phyloP scores from a whole-genome alignment of 1,139 yeast genomes.

The Magnusiomyces tetraspermus region DNA sequence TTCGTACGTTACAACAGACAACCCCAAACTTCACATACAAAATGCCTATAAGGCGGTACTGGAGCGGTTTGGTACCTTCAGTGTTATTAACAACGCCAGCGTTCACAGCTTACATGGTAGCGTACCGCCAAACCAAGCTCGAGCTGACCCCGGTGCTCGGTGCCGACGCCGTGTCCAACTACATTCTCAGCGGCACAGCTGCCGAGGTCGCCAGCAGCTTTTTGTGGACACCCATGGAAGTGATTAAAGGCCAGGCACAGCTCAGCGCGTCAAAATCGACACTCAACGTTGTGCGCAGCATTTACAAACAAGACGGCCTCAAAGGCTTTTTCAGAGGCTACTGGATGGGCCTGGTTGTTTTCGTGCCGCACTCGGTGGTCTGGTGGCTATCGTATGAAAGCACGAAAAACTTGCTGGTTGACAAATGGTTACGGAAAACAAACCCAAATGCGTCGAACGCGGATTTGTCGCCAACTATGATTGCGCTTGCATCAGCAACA shows the following conservation, averaged over 20 bases:
- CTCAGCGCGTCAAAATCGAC: slow-evolving; percentile 25
- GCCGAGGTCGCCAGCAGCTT: slow-evolving; percentile 36
- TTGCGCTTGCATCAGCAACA: slow-evolving; percentile 32
- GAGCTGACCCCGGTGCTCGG: slow-evolving; percentile 34
- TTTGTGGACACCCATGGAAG: slow-evolving; percentile 42
- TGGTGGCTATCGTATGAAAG: slow-evolving; percentile 35
- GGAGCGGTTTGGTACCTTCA: slow-evolving; percentile 36
- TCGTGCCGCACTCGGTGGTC: slow-evolving; percentile 35
- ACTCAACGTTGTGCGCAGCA: slow-evolving; percentile 21
- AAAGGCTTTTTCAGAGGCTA: slow-evolving; percentile 38
- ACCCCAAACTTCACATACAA: slow-evolving; percentile 31
- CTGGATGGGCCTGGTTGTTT: slow-evolving; percentile 37
- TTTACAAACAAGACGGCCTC: slow-evolving; percentile 31
- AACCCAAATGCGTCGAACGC: too few relatives aligned
- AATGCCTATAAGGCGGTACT: slow-evolving; percentile 34
- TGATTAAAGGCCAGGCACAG: slow-evolving; percentile 38
- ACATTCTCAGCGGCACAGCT: slow-evolving; percentile 32
- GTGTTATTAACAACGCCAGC: slow-evolving; percentile 37
- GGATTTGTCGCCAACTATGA: slow-evolving; percentile 24
- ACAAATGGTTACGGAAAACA: background rate
- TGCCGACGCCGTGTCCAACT: slow-evolving; percentile 30
- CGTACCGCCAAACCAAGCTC: slow-evolving; percentile 35
- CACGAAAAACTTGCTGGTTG: slow-evolving; percentile 14
- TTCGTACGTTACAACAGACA: slow-evolving; percentile 35
- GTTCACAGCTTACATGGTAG: slow-evolving; percentile 35